Evolutionary conservation across 129 eudicot genomes (phyloP).

Genomic region (Centaurea solstitialis): DNA sequence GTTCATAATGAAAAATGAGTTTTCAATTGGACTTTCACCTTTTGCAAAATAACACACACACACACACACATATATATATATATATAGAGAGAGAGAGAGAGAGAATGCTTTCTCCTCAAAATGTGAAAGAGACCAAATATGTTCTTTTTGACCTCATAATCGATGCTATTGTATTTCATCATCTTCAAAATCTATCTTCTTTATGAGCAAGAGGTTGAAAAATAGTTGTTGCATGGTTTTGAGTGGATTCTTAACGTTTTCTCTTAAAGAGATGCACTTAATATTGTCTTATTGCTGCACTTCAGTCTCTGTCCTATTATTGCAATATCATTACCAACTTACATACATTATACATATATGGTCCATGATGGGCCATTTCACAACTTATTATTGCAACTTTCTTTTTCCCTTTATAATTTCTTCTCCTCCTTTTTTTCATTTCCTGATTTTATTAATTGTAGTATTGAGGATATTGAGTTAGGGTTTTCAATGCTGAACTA

Average conservation of each 20-base stretch:
- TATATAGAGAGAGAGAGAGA: background rate
- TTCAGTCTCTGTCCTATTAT: constrained; percentile 28
- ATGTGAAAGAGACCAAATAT: constrained; percentile 22
- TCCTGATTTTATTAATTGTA: background rate
- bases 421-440: background rate
- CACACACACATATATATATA: too few relatives aligned
- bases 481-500: background rate
- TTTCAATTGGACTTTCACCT: too few relatives aligned
- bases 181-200: constrained; percentile 10
- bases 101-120: background rate
- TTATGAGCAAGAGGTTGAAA: constrained; percentile 1
- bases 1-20: too few relatives aligned
- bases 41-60: too few relatives aligned
- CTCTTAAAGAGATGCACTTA: constrained; percentile 4
- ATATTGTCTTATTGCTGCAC: background rate
- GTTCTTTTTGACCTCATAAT: constrained; percentile 34
- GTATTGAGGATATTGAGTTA: background rate
- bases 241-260: constrained; percentile 55
- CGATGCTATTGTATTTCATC: background rate
- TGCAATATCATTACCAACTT: constrained; percentile 41
- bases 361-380: constrained; percentile 9
- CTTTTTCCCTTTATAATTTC: background rate
- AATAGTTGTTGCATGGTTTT: constrained; percentile 47
- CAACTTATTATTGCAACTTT: background rate
- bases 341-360: background rate